These are phyloP conservation scores for Ustulina deusta DNA, from an alignment of 2,329 filamentous ascomycete genomes.

Conservation along the genomic window DNA sequence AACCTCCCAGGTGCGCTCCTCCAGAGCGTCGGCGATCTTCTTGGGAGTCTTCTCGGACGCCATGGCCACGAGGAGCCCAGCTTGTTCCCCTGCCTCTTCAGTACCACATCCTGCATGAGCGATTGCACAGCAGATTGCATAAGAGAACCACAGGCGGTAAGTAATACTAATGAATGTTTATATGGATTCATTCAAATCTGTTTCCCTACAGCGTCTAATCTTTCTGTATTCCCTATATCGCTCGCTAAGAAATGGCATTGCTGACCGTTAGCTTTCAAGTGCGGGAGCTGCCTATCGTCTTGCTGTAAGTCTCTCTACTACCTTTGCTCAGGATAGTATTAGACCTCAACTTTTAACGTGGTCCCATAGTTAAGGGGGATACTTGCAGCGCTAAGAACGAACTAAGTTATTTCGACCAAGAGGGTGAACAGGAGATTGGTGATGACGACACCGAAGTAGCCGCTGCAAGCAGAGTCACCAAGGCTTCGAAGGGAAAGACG, in stretches of 20 bases:
- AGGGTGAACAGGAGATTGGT: background rate
- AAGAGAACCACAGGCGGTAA: conserved; percentile 20
- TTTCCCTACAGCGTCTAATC: background rate
- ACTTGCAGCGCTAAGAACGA: background rate
- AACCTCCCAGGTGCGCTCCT: conserved; percentile 33
- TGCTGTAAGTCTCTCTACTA: conserved; percentile 26
- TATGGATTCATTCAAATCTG: background rate
- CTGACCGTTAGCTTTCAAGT: conserved; percentile 23
- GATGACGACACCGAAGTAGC: background rate
- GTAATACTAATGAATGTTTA: conserved; percentile 35
- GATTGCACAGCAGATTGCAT: conserved; percentile 37
- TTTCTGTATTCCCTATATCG: background rate
- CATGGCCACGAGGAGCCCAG: too few species aligned
- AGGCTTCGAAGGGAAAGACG: background rate
- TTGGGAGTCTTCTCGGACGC: conserved; percentile 28
- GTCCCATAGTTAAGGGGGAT: conserved; percentile 9
- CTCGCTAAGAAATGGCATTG: background rate
- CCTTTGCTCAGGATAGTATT: background rate
- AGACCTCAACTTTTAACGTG: conserved; percentile 4
- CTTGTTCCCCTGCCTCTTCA: conserved; percentile 19
- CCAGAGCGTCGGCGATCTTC: conserved; percentile 30
- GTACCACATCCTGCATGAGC: conserved; percentile 35
- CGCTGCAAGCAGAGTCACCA: background rate
- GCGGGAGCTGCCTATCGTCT: conserved; percentile 18
- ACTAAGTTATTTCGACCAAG: background rate